phyloP scores from a whole-genome alignment of 495 filamentous ascomycete species.

The Penicillium coprophilum region DNA sequence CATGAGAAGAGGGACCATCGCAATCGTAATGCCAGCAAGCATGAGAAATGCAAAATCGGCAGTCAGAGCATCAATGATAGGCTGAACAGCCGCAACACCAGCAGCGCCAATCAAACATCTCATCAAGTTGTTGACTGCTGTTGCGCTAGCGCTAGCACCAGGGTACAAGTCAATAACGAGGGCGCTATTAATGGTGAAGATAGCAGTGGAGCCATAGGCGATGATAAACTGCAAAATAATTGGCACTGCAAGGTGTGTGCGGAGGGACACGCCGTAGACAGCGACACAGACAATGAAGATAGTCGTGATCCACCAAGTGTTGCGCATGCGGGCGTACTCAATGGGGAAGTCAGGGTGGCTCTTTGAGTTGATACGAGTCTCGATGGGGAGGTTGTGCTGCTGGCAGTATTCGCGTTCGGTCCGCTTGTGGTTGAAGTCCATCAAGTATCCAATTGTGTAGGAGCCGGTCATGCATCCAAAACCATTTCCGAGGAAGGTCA shows the following conservation, averaged over 20 bases:
- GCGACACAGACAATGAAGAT: conserved; percentile 36
- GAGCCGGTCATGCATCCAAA: conserved; percentile 41
- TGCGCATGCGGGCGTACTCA: conserved; percentile 48
- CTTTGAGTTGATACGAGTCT: conserved; percentile 41
- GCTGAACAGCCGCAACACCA: conserved; percentile 59
- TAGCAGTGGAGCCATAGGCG: conserved; percentile 40
- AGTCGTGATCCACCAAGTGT: conserved; percentile 43
- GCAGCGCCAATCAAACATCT: conserved; percentile 67
- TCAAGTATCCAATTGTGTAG: conserved; percentile 38
- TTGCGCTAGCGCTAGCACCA: conserved; percentile 59
- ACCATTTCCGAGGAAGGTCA: conserved; percentile 47
- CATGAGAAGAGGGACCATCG: conserved; percentile 38
- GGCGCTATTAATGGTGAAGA: conserved; percentile 58
- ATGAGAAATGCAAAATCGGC: conserved; percentile 61
- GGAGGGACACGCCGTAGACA: conserved; percentile 30
- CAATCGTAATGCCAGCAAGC: conserved; percentile 47
- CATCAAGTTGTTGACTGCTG: conserved; percentile 70
- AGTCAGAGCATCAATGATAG: conserved; percentile 61
- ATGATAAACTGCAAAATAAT: conserved; percentile 58
- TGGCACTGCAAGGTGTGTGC: conserved; percentile 49
- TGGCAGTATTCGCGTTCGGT: conserved; percentile 42
- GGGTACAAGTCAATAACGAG: conserved; percentile 68
- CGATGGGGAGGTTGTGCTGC: conserved; percentile 39
- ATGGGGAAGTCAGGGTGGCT: conserved; percentile 51
- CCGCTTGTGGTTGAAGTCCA: conserved; percentile 41